These are phyloP conservation scores for Ogataea nitratoaversa DNA, from an alignment of 805 yeast species.

Conservation along the genomic window DNA sequence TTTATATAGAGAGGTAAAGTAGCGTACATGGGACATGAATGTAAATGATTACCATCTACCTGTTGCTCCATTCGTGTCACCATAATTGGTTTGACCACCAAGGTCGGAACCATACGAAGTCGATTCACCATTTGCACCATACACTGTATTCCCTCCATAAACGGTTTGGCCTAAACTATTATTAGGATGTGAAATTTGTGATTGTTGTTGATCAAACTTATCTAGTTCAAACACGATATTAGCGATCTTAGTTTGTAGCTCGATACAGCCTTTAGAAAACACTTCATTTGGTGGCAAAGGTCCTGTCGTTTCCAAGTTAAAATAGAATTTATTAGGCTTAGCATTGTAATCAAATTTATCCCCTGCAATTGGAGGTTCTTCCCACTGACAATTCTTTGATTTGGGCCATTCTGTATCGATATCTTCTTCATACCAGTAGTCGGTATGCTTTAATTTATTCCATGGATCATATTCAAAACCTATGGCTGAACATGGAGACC, in stretches of 20 bases:
- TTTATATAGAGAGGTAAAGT: no score
- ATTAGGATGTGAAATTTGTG: constrained; percentile 33
- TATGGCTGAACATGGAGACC: constrained; percentile 95
- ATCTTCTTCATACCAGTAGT: constrained; percentile 91
- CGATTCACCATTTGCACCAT: constrained; percentile 18
- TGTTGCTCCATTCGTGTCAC: constrained; percentile 22
- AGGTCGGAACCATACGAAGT: constrained; percentile 13
- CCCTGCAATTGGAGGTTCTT: constrained; percentile 87
- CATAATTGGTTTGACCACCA: constrained; percentile 25
- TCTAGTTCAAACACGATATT: constrained; percentile 72
- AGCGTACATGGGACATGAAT: no score
- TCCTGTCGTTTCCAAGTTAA: constrained; percentile 92
- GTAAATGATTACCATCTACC: constrained; percentile 32
- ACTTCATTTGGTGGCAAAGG: constrained; percentile 86
- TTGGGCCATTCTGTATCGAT: constrained; percentile 92
- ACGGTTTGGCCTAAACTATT: constrained; percentile 23
- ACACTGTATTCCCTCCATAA: constrained; percentile 28
- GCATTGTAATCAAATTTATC: constrained; percentile 85
- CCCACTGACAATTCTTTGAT: constrained; percentile 86
- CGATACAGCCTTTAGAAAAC: constrained; percentile 76
- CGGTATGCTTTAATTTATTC: constrained; percentile 95
- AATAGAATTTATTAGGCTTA: constrained; percentile 73
- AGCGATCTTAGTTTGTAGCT: constrained; percentile 86
- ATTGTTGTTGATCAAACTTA: constrained; percentile 32
- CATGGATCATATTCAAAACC: constrained; percentile 99